phyloP scores from a whole-genome alignment of 495 filamentous ascomycete species.

The Talaromyces nanjingensis region DNA sequence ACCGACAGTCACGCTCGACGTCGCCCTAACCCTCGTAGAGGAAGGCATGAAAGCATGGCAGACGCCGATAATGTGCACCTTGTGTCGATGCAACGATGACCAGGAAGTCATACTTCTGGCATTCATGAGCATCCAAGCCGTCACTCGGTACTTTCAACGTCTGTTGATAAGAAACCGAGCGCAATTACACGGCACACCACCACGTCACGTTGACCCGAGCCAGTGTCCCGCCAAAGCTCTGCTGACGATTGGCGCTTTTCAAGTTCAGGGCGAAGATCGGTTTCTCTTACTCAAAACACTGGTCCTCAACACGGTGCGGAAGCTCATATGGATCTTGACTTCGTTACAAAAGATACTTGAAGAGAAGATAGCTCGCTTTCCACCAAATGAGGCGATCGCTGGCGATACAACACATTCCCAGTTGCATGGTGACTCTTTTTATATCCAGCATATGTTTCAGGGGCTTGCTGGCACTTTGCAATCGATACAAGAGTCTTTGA shows the following conservation, averaged over 20 bases:
- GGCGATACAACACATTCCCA: not conserved
- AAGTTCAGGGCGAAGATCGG: constrained; percentile 1
- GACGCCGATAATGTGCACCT: not conserved
- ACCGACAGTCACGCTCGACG: not conserved
- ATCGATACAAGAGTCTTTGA: not conserved
- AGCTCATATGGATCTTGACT: constrained; percentile 3
- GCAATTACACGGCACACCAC: not conserved
- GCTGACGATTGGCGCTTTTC: constrained; percentile 1
- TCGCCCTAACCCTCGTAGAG: not conserved
- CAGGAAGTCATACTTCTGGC: not conserved
- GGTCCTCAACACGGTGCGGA: not conserved
- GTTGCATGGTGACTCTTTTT: not conserved
- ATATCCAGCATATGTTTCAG: constrained; percentile 1
- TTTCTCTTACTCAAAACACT: not conserved
- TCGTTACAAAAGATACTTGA: constrained; percentile 17
- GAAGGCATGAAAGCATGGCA: constrained; percentile 1
- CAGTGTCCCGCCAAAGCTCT: not conserved
- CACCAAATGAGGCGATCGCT: not conserved
- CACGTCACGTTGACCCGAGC: not conserved
- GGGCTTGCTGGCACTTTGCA: not conserved
- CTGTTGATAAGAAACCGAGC: not conserved
- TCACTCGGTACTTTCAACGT: constrained; percentile 1
- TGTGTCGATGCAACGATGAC: not conserved
- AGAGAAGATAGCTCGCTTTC: not conserved
- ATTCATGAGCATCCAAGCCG: constrained; percentile 1